Conservation (phyloP, 2,329 filamentous ascomycete genomes). For the Xylaria sp. region DNA sequence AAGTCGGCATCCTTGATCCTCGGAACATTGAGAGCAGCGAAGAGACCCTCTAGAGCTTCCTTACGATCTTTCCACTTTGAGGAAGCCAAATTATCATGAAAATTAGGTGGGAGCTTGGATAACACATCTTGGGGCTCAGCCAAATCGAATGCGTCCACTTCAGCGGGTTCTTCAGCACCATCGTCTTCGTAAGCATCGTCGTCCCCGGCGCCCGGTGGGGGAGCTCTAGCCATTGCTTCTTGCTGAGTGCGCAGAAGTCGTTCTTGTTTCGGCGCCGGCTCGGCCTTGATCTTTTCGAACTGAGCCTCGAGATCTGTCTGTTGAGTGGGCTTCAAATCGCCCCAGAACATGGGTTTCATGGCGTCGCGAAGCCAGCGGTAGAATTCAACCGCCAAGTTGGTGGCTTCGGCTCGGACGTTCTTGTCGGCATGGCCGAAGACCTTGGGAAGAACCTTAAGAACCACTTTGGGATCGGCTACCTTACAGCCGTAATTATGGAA, state of each 20-base stretch:
- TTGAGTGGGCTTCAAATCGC: conserved; percentile 89
- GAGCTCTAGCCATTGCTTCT: conserved; percentile 69
- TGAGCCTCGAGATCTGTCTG: conserved; percentile 89
- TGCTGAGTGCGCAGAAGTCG: conserved; percentile 84
- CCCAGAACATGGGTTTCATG: conserved; percentile 98
- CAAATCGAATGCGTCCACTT: conserved; percentile 75
- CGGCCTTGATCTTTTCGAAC: conserved; percentile 88
- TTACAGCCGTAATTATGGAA: conserved; percentile 95
- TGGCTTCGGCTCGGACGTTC: conserved; percentile 91
- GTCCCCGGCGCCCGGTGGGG: conserved; percentile 52
- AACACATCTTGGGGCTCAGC: conserved; percentile 84
- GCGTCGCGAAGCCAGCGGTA: conserved; percentile 96
- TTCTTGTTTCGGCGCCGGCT: conserved; percentile 83
- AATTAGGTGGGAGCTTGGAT: conserved; percentile 73
- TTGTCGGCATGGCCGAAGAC: conserved; percentile 96
- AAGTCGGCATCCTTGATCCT: conserved; percentile 89
- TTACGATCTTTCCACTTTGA: conserved; percentile 99
- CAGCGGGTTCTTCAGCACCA: conserved; percentile 57
- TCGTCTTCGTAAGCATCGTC: conserved; percentile 54
- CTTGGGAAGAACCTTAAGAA: conserved; percentile 82
- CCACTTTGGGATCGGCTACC: conserved; percentile 84
- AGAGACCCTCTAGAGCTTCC: conserved; percentile 81
- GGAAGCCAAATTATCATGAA: conserved; percentile 76
- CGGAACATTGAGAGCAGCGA: conserved; percentile 71
- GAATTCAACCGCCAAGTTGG: conserved; percentile 84